These are phyloP conservation scores for Tranzscheliella williamsii DNA, from an alignment of 1,284 basidiomycete species.

Conservation along the genomic window DNA sequence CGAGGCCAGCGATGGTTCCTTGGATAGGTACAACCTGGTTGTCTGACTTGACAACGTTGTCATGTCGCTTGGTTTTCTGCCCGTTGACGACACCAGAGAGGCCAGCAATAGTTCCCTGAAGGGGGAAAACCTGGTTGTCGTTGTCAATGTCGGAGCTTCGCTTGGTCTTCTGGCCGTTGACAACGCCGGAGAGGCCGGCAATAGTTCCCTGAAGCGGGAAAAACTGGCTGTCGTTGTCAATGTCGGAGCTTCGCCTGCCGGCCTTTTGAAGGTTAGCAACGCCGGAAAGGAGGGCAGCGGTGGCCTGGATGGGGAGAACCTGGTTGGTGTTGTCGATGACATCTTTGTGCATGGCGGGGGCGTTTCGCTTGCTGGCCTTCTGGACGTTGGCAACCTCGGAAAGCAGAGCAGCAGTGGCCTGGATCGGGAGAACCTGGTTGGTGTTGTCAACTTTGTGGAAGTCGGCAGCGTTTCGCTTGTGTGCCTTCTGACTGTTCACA, in stretches of 20 bases:
- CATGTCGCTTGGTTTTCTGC: conserved; percentile 9
- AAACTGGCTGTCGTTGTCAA: conserved; percentile 26
- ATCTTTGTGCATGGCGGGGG: no score
- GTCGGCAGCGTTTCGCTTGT: conserved; percentile 2
- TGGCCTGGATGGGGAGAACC: conserved; percentile 6
- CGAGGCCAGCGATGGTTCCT: conserved; percentile 11
- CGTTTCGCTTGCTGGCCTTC: no score
- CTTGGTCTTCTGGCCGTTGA: conserved; percentile 8
- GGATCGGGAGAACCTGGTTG: conserved; percentile 25
- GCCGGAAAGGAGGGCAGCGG: conserved; percentile 9
- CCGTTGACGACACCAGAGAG: conserved; percentile 9
- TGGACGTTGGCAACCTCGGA: conserved; percentile 21
- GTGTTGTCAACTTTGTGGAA: conserved; percentile 16
- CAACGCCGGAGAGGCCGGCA: conserved; percentile 32
- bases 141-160: conserved; percentile 3
- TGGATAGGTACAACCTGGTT: conserved; percentile 20
- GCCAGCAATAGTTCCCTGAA: conserved; percentile 11
- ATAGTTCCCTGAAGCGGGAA: conserved; percentile 15
- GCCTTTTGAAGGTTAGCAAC: conserved; percentile 13
- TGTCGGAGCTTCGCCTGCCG: conserved; percentile 1
- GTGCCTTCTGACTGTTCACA: conserved; percentile 19
- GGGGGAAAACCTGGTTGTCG: conserved; percentile 5
- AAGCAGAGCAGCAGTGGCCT: conserved; percentile 21
- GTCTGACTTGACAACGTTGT: conserved; percentile 10
- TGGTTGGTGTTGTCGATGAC: no score